Evolutionary conservation across 2,329 filamentous ascomycete species (phyloP), one percentile per base, ranked within the genome.

Genomic region (Trichoderma oligosporum): DNA sequence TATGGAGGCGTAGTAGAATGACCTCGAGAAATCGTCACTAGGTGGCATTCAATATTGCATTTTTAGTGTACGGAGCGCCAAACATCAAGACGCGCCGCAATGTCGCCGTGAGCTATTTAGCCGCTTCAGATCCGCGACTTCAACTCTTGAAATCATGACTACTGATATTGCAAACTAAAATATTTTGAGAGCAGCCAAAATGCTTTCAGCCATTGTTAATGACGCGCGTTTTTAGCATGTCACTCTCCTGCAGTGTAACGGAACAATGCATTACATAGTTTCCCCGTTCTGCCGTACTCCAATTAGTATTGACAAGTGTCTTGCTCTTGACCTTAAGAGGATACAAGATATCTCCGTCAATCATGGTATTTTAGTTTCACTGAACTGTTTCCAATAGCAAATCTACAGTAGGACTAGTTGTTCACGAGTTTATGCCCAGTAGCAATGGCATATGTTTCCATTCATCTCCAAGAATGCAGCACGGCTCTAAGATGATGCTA

Each of bases 31-130:
- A n/a, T n/a, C n/a, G n/a, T n/a, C n/a, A n/a, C n/a, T n/a, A n/a
- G n/a, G n/a, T n/a, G n/a, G n/a, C n/a, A n/a, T n/a, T n/a, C n/a
- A n/a, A n/a, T n/a, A n/a, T n/a, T n/a, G n/a, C n/a, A n/a, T n/a
- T n/a, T n/a, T n/a, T n/a, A n/a, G n/a, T n/a, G n/a, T n/a, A n/a
- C n/a, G 49, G 45, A 44, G 35, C 29, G 31, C 9, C 29, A 25
- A 6, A 20, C 35, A 29, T 33, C 29, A 14, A 54, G 46, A 54
- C 14, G 11, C 25, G 29, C 39, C 39, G 49, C 36, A 41, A 36
- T 54, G 39, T 45, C 39, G 39, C 49, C 49, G 49, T 27, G 3
- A 22, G 35, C 39, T 39, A 54, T 54, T 44, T 54, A 54, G 49
- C 49, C 49, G 49, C 29, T 16, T 53, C 20, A 11, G 4, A 27